Evolutionary conservation across 2,329 filamentous ascomycete genomes (phyloP).

Genomic region (Didymella keratinophila): DNA sequence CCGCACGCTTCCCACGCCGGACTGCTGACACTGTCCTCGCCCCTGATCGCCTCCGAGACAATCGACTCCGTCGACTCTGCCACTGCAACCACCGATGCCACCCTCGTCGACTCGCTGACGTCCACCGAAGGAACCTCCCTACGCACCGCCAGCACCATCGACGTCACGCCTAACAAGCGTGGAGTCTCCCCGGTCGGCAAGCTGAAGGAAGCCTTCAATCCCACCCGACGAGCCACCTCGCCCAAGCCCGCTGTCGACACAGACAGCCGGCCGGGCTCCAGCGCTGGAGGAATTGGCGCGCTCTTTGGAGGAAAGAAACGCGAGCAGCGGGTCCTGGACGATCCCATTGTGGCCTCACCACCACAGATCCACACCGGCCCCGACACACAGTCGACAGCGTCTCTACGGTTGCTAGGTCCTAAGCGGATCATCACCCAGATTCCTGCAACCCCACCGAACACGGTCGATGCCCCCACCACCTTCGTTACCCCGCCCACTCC

Average conservation of each 20-base stretch:
- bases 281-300: conserved; percentile 48
- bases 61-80: conserved; percentile 47
- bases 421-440: conserved; percentile 50
- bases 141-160: conserved; percentile 44
- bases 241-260: conserved; percentile 38
- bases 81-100: conserved; percentile 37
- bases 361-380: conserved; percentile 41
- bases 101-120: conserved; percentile 43
- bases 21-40: conserved; percentile 59
- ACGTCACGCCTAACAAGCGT: conserved; percentile 57
- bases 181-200: conserved; percentile 75
- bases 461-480: conserved; percentile 60
- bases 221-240: conserved; percentile 40
- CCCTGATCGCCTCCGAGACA: conserved; percentile 53
- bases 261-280: conserved; percentile 54
- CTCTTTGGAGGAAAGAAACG: conserved; percentile 53
- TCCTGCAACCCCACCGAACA: conserved; percentile 55
- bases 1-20: conserved; percentile 59
- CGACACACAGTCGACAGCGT: conserved; percentile 43
- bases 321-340: conserved; percentile 42
- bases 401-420: conserved; percentile 35
- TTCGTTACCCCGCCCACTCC: conserved; percentile 71
- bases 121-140: conserved; percentile 39
- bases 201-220: conserved; percentile 74
- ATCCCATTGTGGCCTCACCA: conserved; percentile 38